These are phyloP conservation scores for Madurella fahalii DNA, from an alignment of 2,329 filamentous ascomycete species.

Conservation along the genomic window DNA sequence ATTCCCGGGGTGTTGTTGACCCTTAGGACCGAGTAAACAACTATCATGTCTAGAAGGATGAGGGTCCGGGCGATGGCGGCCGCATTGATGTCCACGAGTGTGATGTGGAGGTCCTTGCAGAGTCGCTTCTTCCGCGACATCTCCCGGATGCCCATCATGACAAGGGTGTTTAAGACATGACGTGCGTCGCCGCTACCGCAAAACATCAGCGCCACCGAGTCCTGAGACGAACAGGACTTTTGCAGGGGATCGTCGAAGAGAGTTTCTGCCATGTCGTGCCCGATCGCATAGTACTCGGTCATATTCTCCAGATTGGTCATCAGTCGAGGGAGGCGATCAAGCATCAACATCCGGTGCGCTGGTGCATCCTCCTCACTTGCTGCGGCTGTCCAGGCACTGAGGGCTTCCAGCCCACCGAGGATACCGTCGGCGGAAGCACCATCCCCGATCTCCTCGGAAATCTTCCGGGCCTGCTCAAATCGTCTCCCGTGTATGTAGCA, in stretches of 20 bases:
- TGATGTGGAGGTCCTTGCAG: slow-evolving; percentile 21
- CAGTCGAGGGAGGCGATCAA: slow-evolving; percentile 22
- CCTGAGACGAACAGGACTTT: not conserved
- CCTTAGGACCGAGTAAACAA: not conserved
- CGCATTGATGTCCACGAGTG: slow-evolving; percentile 25
- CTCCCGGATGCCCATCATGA: not conserved
- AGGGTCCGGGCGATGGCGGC: slow-evolving; percentile 25
- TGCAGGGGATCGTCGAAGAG: slow-evolving; percentile 10
- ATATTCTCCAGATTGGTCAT: slow-evolving; percentile 11
- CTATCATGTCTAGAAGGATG: slow-evolving; percentile 21
- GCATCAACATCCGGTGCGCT: slow-evolving; percentile 4
- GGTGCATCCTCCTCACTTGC: not conserved
- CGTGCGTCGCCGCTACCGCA: slow-evolving; percentile 27
- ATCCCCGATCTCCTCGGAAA: slow-evolving; percentile 2
- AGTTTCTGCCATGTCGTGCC: slow-evolving; percentile 18
- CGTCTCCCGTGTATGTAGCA: slow-evolving; percentile 17
- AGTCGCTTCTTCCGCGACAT: not conserved
- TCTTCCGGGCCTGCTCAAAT: slow-evolving; percentile 10
- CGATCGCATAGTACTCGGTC: slow-evolving; percentile 21
- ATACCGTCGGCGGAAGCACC: no score
- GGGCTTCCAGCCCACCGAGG: not conserved
- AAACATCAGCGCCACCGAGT: slow-evolving; percentile 21
- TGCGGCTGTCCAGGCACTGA: not conserved
- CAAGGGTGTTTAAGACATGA: slow-evolving; percentile 22
- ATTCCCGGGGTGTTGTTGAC: not conserved